Conservation (phyloP, 1,284 basidiomycete species). For the Phylloporus sp. region DNA sequence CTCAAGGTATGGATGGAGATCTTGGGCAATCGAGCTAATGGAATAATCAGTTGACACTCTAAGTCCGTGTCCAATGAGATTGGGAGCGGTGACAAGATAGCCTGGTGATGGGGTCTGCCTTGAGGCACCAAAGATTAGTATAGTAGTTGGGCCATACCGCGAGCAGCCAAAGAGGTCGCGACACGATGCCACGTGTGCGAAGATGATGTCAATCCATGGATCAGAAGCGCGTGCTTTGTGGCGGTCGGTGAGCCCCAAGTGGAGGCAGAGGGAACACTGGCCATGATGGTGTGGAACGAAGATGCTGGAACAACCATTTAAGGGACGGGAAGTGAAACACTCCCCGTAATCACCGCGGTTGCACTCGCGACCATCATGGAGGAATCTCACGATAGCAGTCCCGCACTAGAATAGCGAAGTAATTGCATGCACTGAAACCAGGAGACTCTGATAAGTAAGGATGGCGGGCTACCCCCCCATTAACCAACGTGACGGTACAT, state of each 20-base stretch:
- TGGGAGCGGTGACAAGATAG: conserved; percentile 30
- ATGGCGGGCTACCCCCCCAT: too few relatives aligned
- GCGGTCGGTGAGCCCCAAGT: not conserved
- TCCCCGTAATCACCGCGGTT: too few relatives aligned
- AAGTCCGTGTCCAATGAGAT: conserved; percentile 28
- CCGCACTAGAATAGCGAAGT: too few relatives aligned
- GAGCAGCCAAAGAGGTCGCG: conserved; percentile 18
- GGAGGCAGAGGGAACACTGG: not conserved
- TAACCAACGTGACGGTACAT: too few relatives aligned
- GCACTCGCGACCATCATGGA: too few relatives aligned
- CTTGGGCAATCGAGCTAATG: conserved; percentile 15
- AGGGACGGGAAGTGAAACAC: too few relatives aligned
- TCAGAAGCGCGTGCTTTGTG: conserved; percentile 10
- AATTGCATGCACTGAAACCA: too few relatives aligned
- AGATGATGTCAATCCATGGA: conserved; percentile 29
- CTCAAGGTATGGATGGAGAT: conserved; percentile 28
- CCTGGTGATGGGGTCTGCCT: conserved; percentile 14
- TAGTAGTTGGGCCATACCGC: conserved; percentile 13
- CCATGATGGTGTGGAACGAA: not conserved
- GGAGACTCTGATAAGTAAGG: too few relatives aligned
- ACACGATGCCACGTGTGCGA: conserved; percentile 27
- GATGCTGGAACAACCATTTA: not conserved
- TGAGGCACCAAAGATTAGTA: not conserved
- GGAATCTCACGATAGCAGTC: too few relatives aligned
- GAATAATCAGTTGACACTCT: conserved; percentile 21